These are phyloP conservation scores for Boechera retrofracta DNA, from an alignment of 345 rosid species.

Conservation along the genomic window DNA sequence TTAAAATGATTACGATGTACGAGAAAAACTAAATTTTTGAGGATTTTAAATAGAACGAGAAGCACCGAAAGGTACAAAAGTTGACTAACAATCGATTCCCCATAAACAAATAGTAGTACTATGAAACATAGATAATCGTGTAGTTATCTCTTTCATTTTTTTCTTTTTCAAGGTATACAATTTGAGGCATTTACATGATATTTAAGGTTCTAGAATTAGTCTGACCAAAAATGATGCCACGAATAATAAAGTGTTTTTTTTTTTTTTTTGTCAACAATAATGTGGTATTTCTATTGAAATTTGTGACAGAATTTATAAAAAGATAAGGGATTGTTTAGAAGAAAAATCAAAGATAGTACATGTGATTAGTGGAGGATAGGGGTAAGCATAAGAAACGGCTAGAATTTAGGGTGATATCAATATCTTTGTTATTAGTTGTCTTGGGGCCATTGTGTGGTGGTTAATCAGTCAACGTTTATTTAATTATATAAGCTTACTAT, in stretches of 20 bases:
- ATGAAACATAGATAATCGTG: too few species aligned
- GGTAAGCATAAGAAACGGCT: constrained; percentile 30
- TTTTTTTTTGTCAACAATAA: too few species aligned
- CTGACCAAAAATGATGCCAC: background rate
- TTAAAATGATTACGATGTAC: too few species aligned
- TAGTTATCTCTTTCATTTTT: too few species aligned
- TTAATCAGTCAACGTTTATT: constrained; percentile 39
- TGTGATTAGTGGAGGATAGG: constrained; percentile 9
- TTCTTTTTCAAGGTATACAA: background rate
- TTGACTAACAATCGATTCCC: too few species aligned
- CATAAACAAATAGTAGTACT: too few species aligned
- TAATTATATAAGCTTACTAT: constrained; percentile 36
- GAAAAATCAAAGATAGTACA: background rate
- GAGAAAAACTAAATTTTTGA: too few species aligned
- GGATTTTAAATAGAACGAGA: too few species aligned
- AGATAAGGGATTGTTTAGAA: background rate
- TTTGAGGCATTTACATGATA: background rate
- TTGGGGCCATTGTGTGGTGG: constrained; percentile 45
- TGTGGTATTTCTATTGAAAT: too few species aligned
- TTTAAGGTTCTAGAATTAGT: constrained; percentile 1
- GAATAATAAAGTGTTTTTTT: background rate
- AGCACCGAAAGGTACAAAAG: too few species aligned
- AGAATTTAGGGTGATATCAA: constrained; percentile 36
- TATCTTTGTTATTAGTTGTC: constrained; percentile 48
- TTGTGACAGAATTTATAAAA: background rate